Percentiles rank a stretch among this genome's conserved stretches.
Evolutionary conservation across 768 basidiomycete species (phyloP).

Genomic region (Tricholoma terreum): DNA sequence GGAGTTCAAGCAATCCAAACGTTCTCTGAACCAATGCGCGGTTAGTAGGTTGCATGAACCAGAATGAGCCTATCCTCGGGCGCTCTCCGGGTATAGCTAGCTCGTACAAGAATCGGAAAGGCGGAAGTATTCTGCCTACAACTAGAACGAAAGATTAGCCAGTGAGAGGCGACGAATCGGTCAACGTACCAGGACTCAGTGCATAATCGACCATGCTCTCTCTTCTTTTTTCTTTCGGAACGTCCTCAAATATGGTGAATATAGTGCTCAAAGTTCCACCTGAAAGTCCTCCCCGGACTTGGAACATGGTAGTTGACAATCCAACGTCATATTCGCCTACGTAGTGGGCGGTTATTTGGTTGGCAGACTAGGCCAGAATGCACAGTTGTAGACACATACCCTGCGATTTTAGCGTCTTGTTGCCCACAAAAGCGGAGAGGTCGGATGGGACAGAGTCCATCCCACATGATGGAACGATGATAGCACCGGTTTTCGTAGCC

Average conservation of each 20-base stretch:
- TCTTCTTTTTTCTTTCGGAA: slow-evolving; percentile 31
- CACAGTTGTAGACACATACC: slow-evolving; percentile 6
- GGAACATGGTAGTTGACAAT: slow-evolving; percentile 54
- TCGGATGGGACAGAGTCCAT: slow-evolving; percentile 81
- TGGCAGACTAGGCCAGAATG: neutral
- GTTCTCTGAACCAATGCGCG: slow-evolving; percentile 44
- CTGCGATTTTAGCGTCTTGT: slow-evolving; percentile 58
- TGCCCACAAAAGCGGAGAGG: slow-evolving; percentile 61
- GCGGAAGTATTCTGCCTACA: slow-evolving; percentile 14
- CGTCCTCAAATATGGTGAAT: slow-evolving; percentile 35
- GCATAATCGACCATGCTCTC: slow-evolving; percentile 31
- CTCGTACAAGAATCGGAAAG: slow-evolving; percentile 33
- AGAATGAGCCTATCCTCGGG: slow-evolving; percentile 33
- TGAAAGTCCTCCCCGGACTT: slow-evolving; percentile 47
- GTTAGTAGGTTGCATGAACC: slow-evolving; percentile 42
- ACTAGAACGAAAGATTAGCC: neutral
- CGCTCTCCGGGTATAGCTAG: slow-evolving; percentile 35
- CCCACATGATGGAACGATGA: slow-evolving; percentile 78
- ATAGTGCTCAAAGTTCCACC: slow-evolving; percentile 60
- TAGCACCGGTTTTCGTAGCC: slow-evolving; percentile 65
- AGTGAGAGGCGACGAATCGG: neutral
- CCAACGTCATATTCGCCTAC: slow-evolving; percentile 37
- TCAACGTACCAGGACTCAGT: slow-evolving; percentile 40
- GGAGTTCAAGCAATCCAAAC: slow-evolving; percentile 41
- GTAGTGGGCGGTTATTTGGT: neutral